Conservation (phyloP, 169 alveolate species). For the Ichthyophthirius multifiliis region DNA sequence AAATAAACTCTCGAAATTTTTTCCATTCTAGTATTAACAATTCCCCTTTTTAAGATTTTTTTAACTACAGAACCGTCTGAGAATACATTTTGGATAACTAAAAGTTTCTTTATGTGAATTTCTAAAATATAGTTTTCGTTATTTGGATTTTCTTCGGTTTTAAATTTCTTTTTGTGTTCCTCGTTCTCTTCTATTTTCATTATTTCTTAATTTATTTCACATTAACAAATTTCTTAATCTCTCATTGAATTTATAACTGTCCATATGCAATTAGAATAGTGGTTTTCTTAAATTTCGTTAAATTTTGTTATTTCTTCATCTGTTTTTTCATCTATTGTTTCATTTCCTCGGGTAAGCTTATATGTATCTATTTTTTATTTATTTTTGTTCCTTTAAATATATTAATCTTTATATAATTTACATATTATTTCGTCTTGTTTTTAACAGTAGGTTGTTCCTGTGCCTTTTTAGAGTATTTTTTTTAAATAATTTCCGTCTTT, state of each 20-base stretch:
- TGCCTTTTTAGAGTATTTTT: slow-evolving; percentile 9
- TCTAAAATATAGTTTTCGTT: not conserved
- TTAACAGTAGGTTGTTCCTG: slow-evolving; percentile 16
- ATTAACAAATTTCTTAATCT: not conserved
- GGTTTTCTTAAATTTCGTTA: not conserved
- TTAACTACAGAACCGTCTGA: slow-evolving; percentile 14
- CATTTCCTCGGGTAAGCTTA: not conserved
- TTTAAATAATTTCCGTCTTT: slow-evolving; percentile 16
- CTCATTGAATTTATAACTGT: slow-evolving; percentile 28
- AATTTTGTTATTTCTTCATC: not conserved
- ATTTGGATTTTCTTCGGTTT: not conserved
- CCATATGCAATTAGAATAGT: not conserved
- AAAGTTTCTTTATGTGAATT: slow-evolving; percentile 16
- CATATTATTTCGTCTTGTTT: slow-evolving; percentile 24
- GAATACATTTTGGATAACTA: slow-evolving; percentile 31
- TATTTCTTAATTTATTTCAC: not conserved
- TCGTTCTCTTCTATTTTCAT: not conserved
- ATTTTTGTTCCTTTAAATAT: too few species aligned
- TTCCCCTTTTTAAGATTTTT: slow-evolving; percentile 17
- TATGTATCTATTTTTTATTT: not conserved
- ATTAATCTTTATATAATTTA: too few species aligned
- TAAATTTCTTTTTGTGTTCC: not conserved
- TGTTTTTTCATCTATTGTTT: not conserved
- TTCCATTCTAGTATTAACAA: slow-evolving; percentile 25
- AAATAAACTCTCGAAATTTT: slow-evolving; percentile 12